Evolutionary conservation across 2,329 filamentous ascomycete species (phyloP).

Genomic region (Xylariaceae sp.): DNA sequence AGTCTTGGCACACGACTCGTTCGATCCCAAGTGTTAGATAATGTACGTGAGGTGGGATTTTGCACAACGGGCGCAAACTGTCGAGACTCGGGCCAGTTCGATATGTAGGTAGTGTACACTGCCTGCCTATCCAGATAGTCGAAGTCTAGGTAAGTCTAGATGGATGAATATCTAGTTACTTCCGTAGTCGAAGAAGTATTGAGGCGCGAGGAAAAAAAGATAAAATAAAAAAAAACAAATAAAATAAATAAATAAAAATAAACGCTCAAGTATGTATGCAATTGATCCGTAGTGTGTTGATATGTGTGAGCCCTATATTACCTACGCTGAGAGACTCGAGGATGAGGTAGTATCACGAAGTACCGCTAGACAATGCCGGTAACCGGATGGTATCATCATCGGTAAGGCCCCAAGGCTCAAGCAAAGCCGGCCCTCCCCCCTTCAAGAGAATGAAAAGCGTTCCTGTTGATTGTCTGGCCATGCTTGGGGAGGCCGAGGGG

Average conservation of each 20-base stretch:
- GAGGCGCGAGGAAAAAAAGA: no score
- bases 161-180: no score
- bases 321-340: background rate
- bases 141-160: no score
- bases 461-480: conserved; percentile 7
- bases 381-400: conserved; percentile 14
- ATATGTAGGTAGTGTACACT: no score
- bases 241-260: background rate
- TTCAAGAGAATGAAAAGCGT: conserved; percentile 6
- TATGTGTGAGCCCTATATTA: background rate
- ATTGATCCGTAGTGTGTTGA: background rate
- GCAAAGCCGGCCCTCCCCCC: conserved; percentile 2
- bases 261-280: background rate
- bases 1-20: conserved; percentile 18
- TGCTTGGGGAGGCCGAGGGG: conserved; percentile 6
- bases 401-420: conserved; percentile 8
- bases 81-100: background rate
- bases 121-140: no score
- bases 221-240: no score
- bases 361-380: conserved; percentile 12
- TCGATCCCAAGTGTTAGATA: no score
- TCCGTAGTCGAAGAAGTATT: no score
- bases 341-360: background rate
- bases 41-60: conserved; percentile 7
- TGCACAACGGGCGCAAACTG: conserved; percentile 23